Evolutionary conservation across 1,284 basidiomycete species (phyloP), one percentile per base, ranked within the genome.

Genomic region (Sanguinoderma infundibulare): DNA sequence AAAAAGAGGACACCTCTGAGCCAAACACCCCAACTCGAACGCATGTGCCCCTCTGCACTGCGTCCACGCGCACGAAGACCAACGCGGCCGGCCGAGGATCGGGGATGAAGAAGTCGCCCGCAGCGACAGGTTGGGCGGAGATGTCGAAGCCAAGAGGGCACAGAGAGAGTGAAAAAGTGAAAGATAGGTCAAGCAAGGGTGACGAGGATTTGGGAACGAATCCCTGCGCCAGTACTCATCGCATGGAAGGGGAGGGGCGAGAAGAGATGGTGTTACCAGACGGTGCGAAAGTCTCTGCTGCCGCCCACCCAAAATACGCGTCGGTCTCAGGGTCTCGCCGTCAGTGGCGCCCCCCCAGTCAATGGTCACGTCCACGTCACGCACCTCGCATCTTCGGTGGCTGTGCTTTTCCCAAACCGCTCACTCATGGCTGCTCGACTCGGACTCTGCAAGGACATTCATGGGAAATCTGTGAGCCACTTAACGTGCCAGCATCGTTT

Each of bases 31-130:
- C 52, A 62, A 50, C 64, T 60, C 46, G 60, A 55, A 56, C 53
- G 65, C 65, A 66, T 66, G 51, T 66, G 65, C 59, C 62, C 42
- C 42, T 51, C 57, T 30, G 64, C 64, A 62, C 64, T 51, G 38
- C 59, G 64, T 53, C 56, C 61, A 34, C 47, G 50, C 60, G 51
- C 55, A 17, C 24, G 24, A 50, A 46, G 35, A 36, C 5, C 34
- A 32, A 46, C 15, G 42, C 50, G 57, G 38, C 39, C 47, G 20
- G 24, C 49, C 20, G 47, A 20, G 51, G 36, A 35, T 38, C 46
- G 28, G 46, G 30, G n/a, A 30, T 32, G 30, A 32, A n/a, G 30
- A 17, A 8, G 17, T 49, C 30, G 30, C 46, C 17, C 9, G 30
- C n/a, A n/a, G 30, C 26, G 46, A 49, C 8, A 10, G 28, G 30